Conservation (phyloP, 2,329 filamentous ascomycete species). For the Fusarium mangiferae region DNA sequence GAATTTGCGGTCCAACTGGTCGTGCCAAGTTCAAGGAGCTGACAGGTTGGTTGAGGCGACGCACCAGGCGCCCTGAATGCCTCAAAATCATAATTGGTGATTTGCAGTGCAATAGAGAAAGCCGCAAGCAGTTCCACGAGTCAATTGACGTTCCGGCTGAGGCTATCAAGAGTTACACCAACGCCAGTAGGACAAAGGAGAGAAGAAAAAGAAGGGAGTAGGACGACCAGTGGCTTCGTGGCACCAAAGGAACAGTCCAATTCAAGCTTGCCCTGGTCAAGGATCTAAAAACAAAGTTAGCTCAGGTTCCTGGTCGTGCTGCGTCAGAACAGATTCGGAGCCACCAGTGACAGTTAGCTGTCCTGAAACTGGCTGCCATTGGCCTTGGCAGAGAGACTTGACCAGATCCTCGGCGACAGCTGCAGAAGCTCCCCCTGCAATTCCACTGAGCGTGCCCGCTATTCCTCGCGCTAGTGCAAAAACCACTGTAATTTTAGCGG, state of each 20-base stretch:
- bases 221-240: constrained; percentile 25
- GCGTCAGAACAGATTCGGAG: constrained; percentile 17
- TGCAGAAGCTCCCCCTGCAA: constrained; percentile 25
- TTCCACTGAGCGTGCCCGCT: constrained; percentile 22
- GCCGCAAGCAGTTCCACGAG: background rate
- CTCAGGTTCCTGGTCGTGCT: constrained; percentile 10
- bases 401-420: constrained; percentile 38
- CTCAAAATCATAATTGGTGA: constrained; percentile 40
- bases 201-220: constrained; percentile 18
- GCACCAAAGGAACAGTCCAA: constrained; percentile 29
- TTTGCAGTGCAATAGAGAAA: background rate
- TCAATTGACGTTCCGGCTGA: constrained; percentile 22
- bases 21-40: constrained; percentile 33
- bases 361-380: constrained; percentile 33
- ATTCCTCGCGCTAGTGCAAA: constrained; percentile 6
- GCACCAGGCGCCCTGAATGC: constrained; percentile 43
- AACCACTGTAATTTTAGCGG: constrained; percentile 12
- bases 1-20: constrained; percentile 18
- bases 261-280: constrained; percentile 21
- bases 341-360: constrained; percentile 33
- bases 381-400: constrained; percentile 36
- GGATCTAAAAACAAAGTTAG: constrained; percentile 23
- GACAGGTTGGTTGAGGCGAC: constrained; percentile 35
- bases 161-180: constrained; percentile 17
- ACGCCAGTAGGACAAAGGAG: constrained; percentile 20